Percentiles rank a stretch among this genome's conserved stretches.
phyloP scores from a whole-genome alignment of 192 early-diverging fungal species.

The Coemansia sp. region DNA sequence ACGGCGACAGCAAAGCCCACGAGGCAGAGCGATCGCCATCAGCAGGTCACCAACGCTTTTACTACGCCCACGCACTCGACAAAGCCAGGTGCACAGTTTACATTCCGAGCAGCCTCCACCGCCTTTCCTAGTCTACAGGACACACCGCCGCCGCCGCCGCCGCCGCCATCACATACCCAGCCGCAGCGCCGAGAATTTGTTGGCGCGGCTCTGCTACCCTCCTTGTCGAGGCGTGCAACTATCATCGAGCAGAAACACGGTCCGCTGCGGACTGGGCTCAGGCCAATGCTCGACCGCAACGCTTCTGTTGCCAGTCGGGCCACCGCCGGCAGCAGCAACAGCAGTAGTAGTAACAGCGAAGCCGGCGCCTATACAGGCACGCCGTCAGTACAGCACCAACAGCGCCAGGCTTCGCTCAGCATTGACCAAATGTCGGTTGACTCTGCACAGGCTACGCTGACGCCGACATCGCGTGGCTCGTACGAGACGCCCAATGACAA shows the following conservation, averaged over 20 bases:
- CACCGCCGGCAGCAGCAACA: background rate
- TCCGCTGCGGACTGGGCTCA: slow-evolving; percentile 35
- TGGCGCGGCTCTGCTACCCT: slow-evolving; percentile 47
- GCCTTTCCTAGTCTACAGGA: slow-evolving; percentile 29
- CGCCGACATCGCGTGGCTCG: slow-evolving; percentile 21
- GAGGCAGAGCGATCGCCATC: slow-evolving; percentile 7
- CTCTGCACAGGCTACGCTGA: slow-evolving; percentile 10
- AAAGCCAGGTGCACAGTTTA: slow-evolving; percentile 20
- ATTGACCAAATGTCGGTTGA: slow-evolving; percentile 16
- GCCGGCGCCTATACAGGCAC: background rate
- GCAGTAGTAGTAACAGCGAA: background rate
- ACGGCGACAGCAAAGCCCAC: slow-evolving; percentile 3
- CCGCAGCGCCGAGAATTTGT: slow-evolving; percentile 31
- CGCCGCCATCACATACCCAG: background rate
- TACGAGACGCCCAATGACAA: slow-evolving; percentile 53
- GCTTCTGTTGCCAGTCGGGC: slow-evolving; percentile 3
- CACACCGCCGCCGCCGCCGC: background rate
- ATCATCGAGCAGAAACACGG: slow-evolving; percentile 39
- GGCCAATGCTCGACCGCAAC: slow-evolving; percentile 16
- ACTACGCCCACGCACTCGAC: slow-evolving; percentile 11
- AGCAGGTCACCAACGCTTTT: background rate
- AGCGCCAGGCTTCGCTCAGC: background rate
- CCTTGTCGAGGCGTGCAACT: slow-evolving; percentile 44
- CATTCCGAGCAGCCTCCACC: slow-evolving; percentile 21
- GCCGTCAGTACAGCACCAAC: background rate